Evolutionary conservation across 495 filamentous ascomycete species (phyloP).

Genomic region (Hypoxylon rickii): DNA sequence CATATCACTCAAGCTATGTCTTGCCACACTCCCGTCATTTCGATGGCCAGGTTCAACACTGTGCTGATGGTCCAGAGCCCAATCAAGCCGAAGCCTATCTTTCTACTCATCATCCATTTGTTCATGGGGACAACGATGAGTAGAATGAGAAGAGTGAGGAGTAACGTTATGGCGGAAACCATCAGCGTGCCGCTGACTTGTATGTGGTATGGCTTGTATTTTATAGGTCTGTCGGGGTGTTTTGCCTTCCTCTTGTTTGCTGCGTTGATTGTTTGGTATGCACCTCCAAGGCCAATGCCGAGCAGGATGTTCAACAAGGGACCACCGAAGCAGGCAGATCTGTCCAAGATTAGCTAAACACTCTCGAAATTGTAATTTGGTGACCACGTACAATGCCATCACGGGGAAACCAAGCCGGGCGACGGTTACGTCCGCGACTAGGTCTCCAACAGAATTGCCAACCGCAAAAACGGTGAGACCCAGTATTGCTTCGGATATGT

Average conservation of each 20-base stretch:
- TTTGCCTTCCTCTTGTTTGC: slow-evolving; percentile 58
- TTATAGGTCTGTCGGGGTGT: slow-evolving; percentile 58
- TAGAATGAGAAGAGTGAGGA: slow-evolving; percentile 78
- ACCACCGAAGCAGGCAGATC: slow-evolving; percentile 90
- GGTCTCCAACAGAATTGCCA: slow-evolving; percentile 91
- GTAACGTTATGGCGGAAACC: slow-evolving; percentile 76
- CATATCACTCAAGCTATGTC: slow-evolving; percentile 39
- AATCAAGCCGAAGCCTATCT: slow-evolving; percentile 81
- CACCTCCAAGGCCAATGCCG: slow-evolving; percentile 85
- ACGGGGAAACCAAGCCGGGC: slow-evolving; percentile 92
- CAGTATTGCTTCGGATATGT: slow-evolving; percentile 93
- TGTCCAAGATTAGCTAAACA: slow-evolving; percentile 34
- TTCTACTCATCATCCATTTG: slow-evolving; percentile 85
- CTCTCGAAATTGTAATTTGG: neutral
- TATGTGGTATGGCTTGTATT: slow-evolving; percentile 72
- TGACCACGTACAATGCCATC: slow-evolving; percentile 76
- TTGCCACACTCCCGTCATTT: slow-evolving; percentile 63
- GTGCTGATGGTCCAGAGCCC: slow-evolving; percentile 87
- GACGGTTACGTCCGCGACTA: slow-evolving; percentile 94
- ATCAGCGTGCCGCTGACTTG: slow-evolving; percentile 82
- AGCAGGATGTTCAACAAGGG: slow-evolving; percentile 98
- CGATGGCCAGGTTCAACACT: slow-evolving; percentile 78
- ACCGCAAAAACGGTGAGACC: slow-evolving; percentile 97
- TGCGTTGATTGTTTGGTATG: slow-evolving; percentile 76
- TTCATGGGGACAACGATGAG: slow-evolving; percentile 83